Conservation (phyloP, 1,284 basidiomycete species). For the Malassezia sp. region DNA sequence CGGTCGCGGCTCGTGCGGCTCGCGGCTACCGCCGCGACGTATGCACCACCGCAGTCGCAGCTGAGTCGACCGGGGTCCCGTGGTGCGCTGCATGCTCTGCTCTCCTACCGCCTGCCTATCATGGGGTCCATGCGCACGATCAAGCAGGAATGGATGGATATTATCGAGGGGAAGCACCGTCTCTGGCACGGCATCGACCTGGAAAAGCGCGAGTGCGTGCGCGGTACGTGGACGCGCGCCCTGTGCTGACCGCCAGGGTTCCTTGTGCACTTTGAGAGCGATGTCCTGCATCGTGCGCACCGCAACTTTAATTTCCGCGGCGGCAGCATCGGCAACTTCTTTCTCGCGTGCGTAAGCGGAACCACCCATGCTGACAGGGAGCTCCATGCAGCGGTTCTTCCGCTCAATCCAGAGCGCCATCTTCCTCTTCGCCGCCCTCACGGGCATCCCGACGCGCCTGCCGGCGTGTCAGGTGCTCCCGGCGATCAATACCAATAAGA, state of each 20-base stretch:
- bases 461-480: slow-evolving; percentile 62
- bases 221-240: too few relatives aligned
- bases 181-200: slow-evolving; percentile 81
- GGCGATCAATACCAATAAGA: slow-evolving; percentile 86
- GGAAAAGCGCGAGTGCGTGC: slow-evolving; percentile 80
- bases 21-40: slow-evolving; percentile 56
- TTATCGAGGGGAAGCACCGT: slow-evolving; percentile 73
- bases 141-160: slow-evolving; percentile 78
- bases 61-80: slow-evolving; percentile 46
- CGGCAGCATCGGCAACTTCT: slow-evolving; percentile 39
- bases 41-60: slow-evolving; percentile 49
- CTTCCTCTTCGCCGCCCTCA: slow-evolving; percentile 85
- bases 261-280: slow-evolving; percentile 70
- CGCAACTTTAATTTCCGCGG: slow-evolving; percentile 43
- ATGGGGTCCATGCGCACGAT: slow-evolving; percentile 61
- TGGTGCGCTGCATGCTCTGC: slow-evolving; percentile 59
- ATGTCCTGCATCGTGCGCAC: slow-evolving; percentile 65
- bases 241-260: too few relatives aligned
- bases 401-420: slow-evolving; percentile 63
- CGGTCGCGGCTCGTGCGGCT: slow-evolving; percentile 68
- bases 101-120: slow-evolving; percentile 68
- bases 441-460: slow-evolving; percentile 51
- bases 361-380: too few relatives aligned
- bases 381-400: slow-evolving; percentile 39
- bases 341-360: too few relatives aligned